Percentiles rank a stretch among this genome's conserved stretches.
These are phyloP conservation scores for Apostasia shenzhenica DNA, from an alignment of 106 monocot species.

Conservation along the genomic window DNA sequence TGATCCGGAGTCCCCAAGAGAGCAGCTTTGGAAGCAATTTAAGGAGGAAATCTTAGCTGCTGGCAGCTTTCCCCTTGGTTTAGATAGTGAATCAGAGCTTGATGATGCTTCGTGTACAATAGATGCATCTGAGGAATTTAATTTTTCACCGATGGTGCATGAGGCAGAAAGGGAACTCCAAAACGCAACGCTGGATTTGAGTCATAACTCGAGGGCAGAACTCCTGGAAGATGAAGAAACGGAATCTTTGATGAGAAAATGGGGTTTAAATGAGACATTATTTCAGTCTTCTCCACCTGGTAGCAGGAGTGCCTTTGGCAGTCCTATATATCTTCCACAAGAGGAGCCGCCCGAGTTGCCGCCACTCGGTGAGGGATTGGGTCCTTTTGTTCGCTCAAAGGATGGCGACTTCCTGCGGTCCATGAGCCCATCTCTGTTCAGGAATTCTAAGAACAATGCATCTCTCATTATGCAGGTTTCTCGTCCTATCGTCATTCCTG, in stretches of 20 bases:
- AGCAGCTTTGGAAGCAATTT: conserved; percentile 62
- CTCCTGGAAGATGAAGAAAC: conserved; percentile 79
- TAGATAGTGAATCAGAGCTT: conserved; percentile 18
- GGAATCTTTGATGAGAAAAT: conserved; percentile 77
- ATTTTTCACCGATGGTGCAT: conserved; percentile 36
- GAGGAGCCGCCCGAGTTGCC: conserved; percentile 52
- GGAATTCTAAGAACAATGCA: conserved; percentile 59
- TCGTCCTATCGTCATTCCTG: conserved; percentile 79
- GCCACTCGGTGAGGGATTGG: conserved; percentile 65
- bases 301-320: conserved; percentile 52
- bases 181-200: conserved; percentile 26
- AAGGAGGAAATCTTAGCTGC: conserved; percentile 40
- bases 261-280: conserved; percentile 64
- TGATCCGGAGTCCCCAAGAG: conserved; percentile 74
- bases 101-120: conserved; percentile 14
- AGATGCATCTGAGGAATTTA: conserved; percentile 35
- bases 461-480: conserved; percentile 89
- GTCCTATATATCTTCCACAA: conserved; percentile 55
- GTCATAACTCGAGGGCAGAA: conserved; percentile 43
- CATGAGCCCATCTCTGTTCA: conserved; percentile 76
- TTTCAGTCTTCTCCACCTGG: conserved; percentile 54
- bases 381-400: conserved; percentile 73
- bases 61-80: conserved; percentile 26
- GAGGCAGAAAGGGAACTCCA: conserved; percentile 65
- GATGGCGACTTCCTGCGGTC: conserved; percentile 83